Evolutionary conservation across 192 early-diverging fungal genomes (phyloP).

Genomic region (Backusella luteola): DNA sequence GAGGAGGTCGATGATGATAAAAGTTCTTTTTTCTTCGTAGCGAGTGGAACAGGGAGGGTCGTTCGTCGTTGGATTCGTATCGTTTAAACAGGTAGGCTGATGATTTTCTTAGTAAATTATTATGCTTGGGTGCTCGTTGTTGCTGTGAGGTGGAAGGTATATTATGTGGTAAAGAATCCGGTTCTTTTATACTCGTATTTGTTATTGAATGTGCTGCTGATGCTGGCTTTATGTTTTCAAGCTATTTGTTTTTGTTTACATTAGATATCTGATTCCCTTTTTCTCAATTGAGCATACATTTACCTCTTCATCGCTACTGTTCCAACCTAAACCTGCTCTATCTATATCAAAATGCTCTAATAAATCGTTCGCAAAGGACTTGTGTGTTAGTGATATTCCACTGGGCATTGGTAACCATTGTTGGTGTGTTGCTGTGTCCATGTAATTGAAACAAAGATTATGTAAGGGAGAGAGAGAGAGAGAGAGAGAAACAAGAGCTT

Average conservation of each 20-base stretch:
- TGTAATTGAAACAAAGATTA: not conserved
- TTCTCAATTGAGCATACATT: not conserved
- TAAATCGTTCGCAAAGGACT: constrained; percentile 31
- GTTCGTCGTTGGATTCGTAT: not conserved
- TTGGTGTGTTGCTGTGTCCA: not conserved
- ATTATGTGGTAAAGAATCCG: not conserved
- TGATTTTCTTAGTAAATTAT: constrained; percentile 17
- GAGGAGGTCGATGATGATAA: not conserved
- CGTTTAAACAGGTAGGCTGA: constrained; percentile 20
- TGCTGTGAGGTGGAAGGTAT: not conserved
- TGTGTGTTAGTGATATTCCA: constrained; percentile 13
- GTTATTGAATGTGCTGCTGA: not conserved
- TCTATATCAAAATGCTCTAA: constrained; percentile 28
- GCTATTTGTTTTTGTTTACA: not conserved
- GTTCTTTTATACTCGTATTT: not conserved
- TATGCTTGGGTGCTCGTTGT: not conserved
- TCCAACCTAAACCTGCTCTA: constrained; percentile 11
- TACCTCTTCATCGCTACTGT: constrained; percentile 6
- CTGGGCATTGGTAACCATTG: constrained; percentile 23
- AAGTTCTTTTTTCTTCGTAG: constrained; percentile 8
- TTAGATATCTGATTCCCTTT: not conserved
- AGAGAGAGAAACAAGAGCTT: not conserved
- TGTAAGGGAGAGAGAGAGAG: too few species aligned
- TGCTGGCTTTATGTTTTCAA: not conserved
- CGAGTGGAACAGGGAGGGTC: not conserved